Evolutionary conservation across 805 yeast species (phyloP), one percentile per base, ranked within the genome.

Genomic region (Teunomyces pallodes): DNA sequence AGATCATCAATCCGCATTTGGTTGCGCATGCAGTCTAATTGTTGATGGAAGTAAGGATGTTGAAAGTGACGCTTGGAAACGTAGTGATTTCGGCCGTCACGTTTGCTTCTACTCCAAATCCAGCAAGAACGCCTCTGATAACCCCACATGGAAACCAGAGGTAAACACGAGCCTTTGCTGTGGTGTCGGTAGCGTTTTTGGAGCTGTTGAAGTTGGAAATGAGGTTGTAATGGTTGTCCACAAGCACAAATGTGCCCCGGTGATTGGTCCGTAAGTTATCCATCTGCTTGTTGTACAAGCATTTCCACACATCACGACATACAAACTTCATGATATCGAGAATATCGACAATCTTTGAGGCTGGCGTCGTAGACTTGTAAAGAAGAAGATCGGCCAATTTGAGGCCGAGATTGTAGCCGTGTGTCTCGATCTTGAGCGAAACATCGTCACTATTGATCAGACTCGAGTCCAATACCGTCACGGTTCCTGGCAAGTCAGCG

Each of bases 241-340:
- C 81, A 39, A 89, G 72, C 24, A 90, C 92, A 64, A 82, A 88
- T 0, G 91, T 87, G 5, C 94, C 87, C 33, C 95, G 70, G 64
- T 94, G 97, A 62, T 94, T 94, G 1, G 99, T 94, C 52, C 96
- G 80, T 49, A 94, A 74, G 56, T 90, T 90, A 63, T 91, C 97
- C 74, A 94, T 88, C 63, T 87, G 97, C 66, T 90, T 92, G 33
- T 83, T 81, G 67, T 82, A 90, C 27, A 92, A 62, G 46, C 78
- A 69, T 56, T 80, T 83, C 98, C 98, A 94, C 27, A 91, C 86
- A 56, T 91, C 97, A 41, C 96, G 79, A 63, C 98, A 91, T 4
- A 94, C 80, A 63, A 89, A 90, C 67, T 92, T 92, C 89, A 94
- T 88, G 35, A 92, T 79, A 54, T 88, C 91, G 33, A 92, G 67